These are phyloP conservation scores for Aegilops longissima DNA, from an alignment of 176 grass and related monocot species.

Conservation along the genomic window DNA sequence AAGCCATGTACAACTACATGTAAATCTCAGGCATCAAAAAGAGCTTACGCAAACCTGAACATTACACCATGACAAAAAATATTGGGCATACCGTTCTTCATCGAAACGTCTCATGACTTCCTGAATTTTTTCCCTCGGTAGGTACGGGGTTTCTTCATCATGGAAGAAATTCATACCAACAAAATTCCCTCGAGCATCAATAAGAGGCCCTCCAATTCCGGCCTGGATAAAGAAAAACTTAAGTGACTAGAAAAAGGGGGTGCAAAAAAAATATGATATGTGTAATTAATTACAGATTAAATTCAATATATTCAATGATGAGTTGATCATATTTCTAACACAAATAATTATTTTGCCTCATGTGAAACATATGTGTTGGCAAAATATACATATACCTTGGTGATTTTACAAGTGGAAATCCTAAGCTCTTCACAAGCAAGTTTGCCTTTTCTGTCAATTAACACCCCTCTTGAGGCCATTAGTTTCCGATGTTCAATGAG, in stretches of 20 bases:
- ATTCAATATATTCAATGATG: not conserved
- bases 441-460: not conserved
- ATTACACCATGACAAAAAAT: not conserved
- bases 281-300: not conserved
- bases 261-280: not conserved
- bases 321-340: not conserved
- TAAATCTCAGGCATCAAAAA: not conserved
- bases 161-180: not conserved
- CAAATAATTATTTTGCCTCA: not conserved
- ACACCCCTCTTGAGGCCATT: not conserved
- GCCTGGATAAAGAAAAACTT: not conserved
- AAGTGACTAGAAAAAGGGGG: not conserved
- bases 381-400: not conserved
- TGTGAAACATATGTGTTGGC: not conserved
- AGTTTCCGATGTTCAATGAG: not conserved
- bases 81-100: not conserved
- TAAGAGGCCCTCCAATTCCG: not conserved
- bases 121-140: not conserved
- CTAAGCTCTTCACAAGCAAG: not conserved
- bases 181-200: not conserved
- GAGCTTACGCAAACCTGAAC: not conserved
- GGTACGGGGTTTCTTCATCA: not conserved
- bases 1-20: not conserved
- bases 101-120: not conserved
- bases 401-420: not conserved